Base-by-base conservation (phyloP, 495 filamentous ascomycete genomes). In the Hypoxylon rickii region DNA sequence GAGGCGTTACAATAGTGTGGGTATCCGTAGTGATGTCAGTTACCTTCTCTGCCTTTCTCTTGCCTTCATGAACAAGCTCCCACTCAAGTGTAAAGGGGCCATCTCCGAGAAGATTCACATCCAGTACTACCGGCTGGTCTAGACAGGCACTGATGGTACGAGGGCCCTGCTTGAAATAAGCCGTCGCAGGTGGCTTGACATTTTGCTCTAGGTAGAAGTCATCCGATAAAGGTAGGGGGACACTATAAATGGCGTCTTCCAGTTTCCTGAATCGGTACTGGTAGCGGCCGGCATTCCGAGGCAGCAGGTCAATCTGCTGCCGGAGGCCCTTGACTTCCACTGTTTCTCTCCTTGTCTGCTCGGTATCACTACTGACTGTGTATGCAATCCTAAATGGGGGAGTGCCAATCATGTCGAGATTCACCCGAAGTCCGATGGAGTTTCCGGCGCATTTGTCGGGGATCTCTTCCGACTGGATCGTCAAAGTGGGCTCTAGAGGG, bases 361-460 rank as follows among this genome's bases (percentile, higher is more conserved):
- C 77, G 0, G 70, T 77, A 40, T 86, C 84, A 18, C 80, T 79
- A 38, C 86, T 81, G 37, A 89, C 76, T 20, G 82, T 82, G 64
- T 96, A 97, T 2, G 73, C 72, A 18, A 98, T 75, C 6, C 76
- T 72, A 73, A 97, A 98, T 3, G 91, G 91, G 44, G 94, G 94
- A 0, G 92, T 95, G 24, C 94, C 94, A 17, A 89, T 85, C 34
- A 98, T 72, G 56, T 96, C 89, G 36, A 97, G 73, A 61, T 92
- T 89, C 17, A 98, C 89, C 8, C 86, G 79, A 31, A 97, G 78
- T 17, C 94, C 94, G 56, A 98, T 88, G 0, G 93, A 89, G 63
- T 89, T 96, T 41, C 91, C 89, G 32, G 92, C 93, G 70, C 94
- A 98, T 61, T 93, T 96, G 66, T 97, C 94, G 32, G 87, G 86